phyloP scores from a whole-genome alignment of 331 rosid species.

The Phaseolus coccineus region DNA sequence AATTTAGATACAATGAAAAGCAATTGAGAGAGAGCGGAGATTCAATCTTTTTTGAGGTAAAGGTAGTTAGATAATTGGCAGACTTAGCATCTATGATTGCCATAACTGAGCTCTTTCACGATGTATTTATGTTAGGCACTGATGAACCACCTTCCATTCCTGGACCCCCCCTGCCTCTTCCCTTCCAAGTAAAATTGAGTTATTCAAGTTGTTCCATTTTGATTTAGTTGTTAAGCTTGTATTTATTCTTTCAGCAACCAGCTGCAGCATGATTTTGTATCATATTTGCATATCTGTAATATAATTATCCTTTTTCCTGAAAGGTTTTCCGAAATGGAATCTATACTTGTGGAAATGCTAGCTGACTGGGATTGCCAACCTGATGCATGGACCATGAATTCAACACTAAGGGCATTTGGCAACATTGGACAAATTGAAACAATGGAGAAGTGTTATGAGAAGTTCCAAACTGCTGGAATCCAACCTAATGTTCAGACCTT shows the following conservation, averaged over 20 bases:
- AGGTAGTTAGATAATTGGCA: conserved; percentile 3
- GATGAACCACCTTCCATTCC: conserved; percentile 13
- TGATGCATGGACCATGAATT: conserved; percentile 96
- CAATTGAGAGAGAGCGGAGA: conserved; percentile 1
- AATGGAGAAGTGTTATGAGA: conserved; percentile 92
- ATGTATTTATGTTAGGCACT: conserved; percentile 1
- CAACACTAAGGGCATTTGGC: conserved; percentile 90
- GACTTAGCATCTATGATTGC: background rate
- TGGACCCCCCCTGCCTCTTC: background rate
- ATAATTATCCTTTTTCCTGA: conserved; percentile 34
- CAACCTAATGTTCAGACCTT: conserved; percentile 88
- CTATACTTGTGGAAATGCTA: conserved; percentile 79
- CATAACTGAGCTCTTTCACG: conserved; percentile 31
- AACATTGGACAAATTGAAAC: conserved; percentile 83
- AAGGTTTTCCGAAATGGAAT: conserved; percentile 95
- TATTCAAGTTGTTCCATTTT: background rate
- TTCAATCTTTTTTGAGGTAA: conserved; percentile 20
- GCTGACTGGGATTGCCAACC: conserved; percentile 70
- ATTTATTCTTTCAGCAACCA: conserved; percentile 45
- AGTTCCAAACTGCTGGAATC: conserved; percentile 85
- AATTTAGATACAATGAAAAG: conserved; percentile 7
- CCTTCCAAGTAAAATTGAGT: conserved; percentile 24
- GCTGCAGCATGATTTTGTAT: conserved; percentile 39
- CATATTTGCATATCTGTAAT: conserved; percentile 39
- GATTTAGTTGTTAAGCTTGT: background rate